phyloP scores from a whole-genome alignment of 495 filamentous ascomycete species.

The Rhizodiscina lignyota region DNA sequence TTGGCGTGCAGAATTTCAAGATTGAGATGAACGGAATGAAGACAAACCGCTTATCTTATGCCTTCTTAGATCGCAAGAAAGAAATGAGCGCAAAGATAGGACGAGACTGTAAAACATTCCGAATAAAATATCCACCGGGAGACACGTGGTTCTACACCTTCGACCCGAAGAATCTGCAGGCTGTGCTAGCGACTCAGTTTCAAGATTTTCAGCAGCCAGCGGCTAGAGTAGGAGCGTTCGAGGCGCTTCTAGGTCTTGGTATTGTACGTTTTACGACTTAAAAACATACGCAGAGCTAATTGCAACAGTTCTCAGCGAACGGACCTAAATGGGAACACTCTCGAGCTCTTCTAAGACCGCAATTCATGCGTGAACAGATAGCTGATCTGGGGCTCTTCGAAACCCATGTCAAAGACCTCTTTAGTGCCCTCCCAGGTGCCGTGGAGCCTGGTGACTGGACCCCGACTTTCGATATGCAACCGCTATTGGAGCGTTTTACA shows the following conservation, averaged over 20 bases:
- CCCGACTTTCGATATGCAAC: background rate
- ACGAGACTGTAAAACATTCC: constrained; percentile 6
- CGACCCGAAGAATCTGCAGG: constrained; percentile 78
- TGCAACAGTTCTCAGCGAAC: constrained; percentile 46
- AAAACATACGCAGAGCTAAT: background rate
- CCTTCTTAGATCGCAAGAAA: too few relatives aligned
- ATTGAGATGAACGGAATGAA: too few relatives aligned
- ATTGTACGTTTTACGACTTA: constrained; percentile 24
- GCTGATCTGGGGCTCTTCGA: background rate
- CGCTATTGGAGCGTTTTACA: constrained; percentile 1
- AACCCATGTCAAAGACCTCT: background rate
- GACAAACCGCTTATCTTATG: too few relatives aligned
- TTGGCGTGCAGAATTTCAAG: too few relatives aligned
- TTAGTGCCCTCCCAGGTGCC: background rate
- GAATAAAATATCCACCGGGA: constrained; percentile 1
- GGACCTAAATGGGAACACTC: constrained; percentile 56
- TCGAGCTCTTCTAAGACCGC: constrained; percentile 22
- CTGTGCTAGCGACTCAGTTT: constrained; percentile 69
- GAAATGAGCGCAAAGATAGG: too few relatives aligned
- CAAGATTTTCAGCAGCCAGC: constrained; percentile 40
- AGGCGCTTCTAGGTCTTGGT: constrained; percentile 26
- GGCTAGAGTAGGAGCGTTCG: constrained; percentile 13
- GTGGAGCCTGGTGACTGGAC: background rate
- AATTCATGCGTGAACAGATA: background rate
- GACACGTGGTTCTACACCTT: constrained; percentile 35